Percentiles rank a stretch among this genome's conserved stretches.
Conservation (phyloP, 2,329 filamentous ascomycete species). For the Cytospora paraplurivora region DNA sequence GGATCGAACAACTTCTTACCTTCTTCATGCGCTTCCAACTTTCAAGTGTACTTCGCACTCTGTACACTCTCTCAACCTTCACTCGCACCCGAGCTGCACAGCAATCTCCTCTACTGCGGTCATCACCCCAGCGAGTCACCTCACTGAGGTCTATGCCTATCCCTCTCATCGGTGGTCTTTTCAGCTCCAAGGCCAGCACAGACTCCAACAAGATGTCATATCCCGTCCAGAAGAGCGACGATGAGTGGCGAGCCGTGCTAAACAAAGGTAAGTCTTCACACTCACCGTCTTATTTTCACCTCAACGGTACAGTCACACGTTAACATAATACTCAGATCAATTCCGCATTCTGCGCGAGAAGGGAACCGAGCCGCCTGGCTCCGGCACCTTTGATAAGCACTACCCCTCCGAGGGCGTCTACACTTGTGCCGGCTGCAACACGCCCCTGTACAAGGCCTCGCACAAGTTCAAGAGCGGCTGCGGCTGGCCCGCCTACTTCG, state of each 20-base stretch:
- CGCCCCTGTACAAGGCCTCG: constrained; percentile 86
- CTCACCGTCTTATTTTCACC: not conserved
- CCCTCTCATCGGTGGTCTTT: constrained; percentile 76
- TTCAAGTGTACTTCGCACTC: constrained; percentile 48
- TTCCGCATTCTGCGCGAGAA: constrained; percentile 92
- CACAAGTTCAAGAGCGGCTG: constrained; percentile 98
- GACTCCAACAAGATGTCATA: constrained; percentile 66
- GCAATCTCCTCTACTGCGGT: constrained; percentile 25
- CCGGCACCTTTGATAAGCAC: constrained; percentile 88
- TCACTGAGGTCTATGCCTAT: constrained; percentile 69
- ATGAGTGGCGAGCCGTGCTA: constrained; percentile 88
- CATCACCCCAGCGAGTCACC: constrained; percentile 34
- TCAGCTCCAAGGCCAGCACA: constrained; percentile 60
- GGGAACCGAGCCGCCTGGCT: constrained; percentile 81
- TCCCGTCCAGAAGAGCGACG: constrained; percentile 76
- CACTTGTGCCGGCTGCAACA: constrained; percentile 80
- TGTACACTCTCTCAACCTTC: constrained; percentile 51
- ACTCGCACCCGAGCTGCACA: constrained; percentile 40
- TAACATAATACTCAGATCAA: constrained; percentile 65
- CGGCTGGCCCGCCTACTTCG: constrained; percentile 98
- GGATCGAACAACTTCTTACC: not conserved
- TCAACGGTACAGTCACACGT: not conserved
- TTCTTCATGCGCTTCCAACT: constrained; percentile 53
- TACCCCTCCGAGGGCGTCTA: constrained; percentile 76
- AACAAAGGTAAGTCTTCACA: constrained; percentile 50